Evolutionary conservation across 169 alveolate species (phyloP), one percentile per base, ranked within the genome.

Genomic region (Eimeria necatrix): DNA sequence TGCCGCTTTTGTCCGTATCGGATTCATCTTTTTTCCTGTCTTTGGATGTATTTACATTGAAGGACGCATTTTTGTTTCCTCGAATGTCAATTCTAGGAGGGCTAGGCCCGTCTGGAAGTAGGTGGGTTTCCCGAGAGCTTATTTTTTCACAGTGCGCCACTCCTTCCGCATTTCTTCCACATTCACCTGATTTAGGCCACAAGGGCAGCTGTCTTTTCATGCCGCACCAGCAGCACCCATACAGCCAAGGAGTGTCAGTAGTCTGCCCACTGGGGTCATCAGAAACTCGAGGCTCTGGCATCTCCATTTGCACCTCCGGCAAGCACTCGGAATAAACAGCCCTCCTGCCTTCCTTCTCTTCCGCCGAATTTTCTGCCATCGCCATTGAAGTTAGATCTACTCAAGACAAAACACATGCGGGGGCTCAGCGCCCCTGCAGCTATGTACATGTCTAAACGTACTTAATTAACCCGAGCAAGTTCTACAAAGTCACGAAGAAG

Each of bases 141-240:
- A 48, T 12, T 46, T 46, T 48, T 51, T 8, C 46, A 59, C 41
- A 32, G 41, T 20, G 64, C 46, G 48, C 0, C 32, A n/a, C 48
- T 41, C 22, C 86, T 49, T 76, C n/a, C 64, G 3, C 10, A 24
- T n/a, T n/a, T 20, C 22, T 22, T n/a, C 41, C n/a, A 16, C 59
- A 46, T 32, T 74, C 60, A 46, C 41, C 10, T 9, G 41, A 53
- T 14, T 41, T 59, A 20, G 86, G 86, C n/a, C 61, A 32, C 10
- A 48, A n/a, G 14, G 20, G 86, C 48, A 20, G 64, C 51, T 20
- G 49, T 48, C 49, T 49, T 18, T 0, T 46, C 86, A 59, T 18
- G 68, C 68, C 46, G 48, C 86, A 48, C 68, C 64, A 76, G 64
- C 86, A 48, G 64, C 86, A 48, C 61, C 64, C 86, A 48, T 1